phyloP scores from a whole-genome alignment of 352 stramenopile species.

The Globisporangium orthogonon region DNA sequence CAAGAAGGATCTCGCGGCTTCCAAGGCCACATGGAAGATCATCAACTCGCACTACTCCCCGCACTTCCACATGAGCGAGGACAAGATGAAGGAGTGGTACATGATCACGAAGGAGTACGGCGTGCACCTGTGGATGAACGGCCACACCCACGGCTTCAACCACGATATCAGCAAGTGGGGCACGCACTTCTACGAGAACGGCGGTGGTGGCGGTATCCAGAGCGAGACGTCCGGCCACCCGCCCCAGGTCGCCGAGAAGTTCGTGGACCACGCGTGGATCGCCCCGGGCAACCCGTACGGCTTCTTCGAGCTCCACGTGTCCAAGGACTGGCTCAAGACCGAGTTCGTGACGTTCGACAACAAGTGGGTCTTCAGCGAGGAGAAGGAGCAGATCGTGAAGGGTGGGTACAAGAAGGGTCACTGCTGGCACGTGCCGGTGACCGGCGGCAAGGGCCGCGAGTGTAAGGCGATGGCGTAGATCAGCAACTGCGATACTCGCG shows the following conservation, averaged over 20 bases:
- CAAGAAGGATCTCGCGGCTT: constrained; percentile 59
- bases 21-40: constrained; percentile 80
- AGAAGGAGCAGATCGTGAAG: constrained; percentile 65
- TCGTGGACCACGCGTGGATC: constrained; percentile 78
- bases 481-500: background rate
- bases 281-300: constrained; percentile 74
- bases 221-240: constrained; percentile 77
- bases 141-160: constrained; percentile 86
- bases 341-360: constrained; percentile 84
- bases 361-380: constrained; percentile 71
- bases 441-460: constrained; percentile 51
- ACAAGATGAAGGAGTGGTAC: constrained; percentile 89
- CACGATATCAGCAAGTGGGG: constrained; percentile 83
- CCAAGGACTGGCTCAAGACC: constrained; percentile 78
- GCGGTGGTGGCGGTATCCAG: constrained; percentile 79
- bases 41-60: constrained; percentile 89
- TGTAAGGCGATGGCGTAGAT: constrained; percentile 25
- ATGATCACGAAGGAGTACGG: constrained; percentile 70
- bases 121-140: constrained; percentile 78
- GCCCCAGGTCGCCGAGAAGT: constrained; percentile 65
- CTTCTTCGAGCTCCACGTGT: constrained; percentile 84
- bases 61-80: constrained; percentile 85
- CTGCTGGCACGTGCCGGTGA: constrained; percentile 83
- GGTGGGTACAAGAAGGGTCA: constrained; percentile 78
- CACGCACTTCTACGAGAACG: constrained; percentile 87